Conservation (phyloP, 2,329 filamentous ascomycete genomes). For the Hortaea werneckii region DNA sequence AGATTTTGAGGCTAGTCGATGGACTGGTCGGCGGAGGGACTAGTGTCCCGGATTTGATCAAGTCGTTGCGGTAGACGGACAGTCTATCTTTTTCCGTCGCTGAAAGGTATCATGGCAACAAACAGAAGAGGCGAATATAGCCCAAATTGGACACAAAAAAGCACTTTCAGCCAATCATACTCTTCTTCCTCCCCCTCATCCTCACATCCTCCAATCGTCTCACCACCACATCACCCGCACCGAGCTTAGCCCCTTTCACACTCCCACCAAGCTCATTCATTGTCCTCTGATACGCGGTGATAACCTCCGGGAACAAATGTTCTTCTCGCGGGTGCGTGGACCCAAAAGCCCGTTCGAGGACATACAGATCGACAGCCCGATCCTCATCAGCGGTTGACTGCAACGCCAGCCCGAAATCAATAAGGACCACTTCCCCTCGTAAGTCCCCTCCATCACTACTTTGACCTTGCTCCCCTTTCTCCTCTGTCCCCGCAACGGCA, state of each 20-base stretch:
- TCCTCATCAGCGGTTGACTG: conserved; percentile 81
- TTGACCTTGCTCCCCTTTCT: background rate
- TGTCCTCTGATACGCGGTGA: conserved; percentile 65
- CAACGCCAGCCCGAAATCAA: conserved; percentile 86
- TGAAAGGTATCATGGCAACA: too few species aligned
- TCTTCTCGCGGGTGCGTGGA: conserved; percentile 90
- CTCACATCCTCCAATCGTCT: conserved; percentile 83
- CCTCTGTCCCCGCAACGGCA: conserved; percentile 11
- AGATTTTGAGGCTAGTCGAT: conserved; percentile 15
- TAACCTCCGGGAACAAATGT: conserved; percentile 65
- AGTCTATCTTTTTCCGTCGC: too few species aligned
- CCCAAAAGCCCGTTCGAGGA: conserved; percentile 85
- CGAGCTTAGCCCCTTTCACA: conserved; percentile 20
- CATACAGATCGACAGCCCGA: conserved; percentile 89
- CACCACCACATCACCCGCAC: conserved; percentile 44
- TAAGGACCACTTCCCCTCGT: conserved; percentile 72
- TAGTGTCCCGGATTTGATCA: conserved; percentile 9
- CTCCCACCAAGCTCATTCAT: conserved; percentile 57
- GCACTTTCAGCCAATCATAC: conserved; percentile 70
- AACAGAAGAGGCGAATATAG: too few species aligned
- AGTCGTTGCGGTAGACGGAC: conserved; percentile 7
- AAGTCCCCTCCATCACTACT: conserved; percentile 19
- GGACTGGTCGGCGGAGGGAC: conserved; percentile 7
- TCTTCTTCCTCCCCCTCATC: conserved; percentile 88
- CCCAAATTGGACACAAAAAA: background rate